Base-by-base conservation (phyloP, 2,329 filamentous ascomycete species). In the Xylogone sp. region DNA sequence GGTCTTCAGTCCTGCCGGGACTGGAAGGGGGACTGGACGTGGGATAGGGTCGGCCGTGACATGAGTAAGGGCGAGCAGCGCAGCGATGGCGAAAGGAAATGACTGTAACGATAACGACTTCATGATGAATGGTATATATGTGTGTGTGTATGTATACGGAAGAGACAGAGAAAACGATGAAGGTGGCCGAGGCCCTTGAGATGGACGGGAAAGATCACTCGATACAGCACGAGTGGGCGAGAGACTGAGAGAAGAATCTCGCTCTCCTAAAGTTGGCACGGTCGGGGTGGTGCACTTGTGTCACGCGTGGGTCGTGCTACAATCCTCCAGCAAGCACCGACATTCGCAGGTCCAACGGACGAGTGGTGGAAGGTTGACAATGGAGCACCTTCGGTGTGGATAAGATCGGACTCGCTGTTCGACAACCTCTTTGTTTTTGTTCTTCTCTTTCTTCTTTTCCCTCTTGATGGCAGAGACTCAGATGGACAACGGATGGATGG, bases 41-140 rank as follows among this genome's bases (percentile, higher is more conserved):
- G 34, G 34, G 34, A 45, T 4, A 13, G 48, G 24, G 5, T 50
- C 52, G 18, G 58, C 55, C 29, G 55, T 31, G 46, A 58, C 56
- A 19, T 50, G 50, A n/a, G 53, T 51, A 43, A 53, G 49, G 42
- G 50, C 45, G 22, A 62, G 29, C 22, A 59, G 43, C 45, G 53
- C 44, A n/a, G 51, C 57, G 42, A 54, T 49, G 19, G 49, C 54
- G 39, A 58, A 24, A 27, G 45, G n/a, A n/a, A n/a, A 29, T 12
- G 31, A 48, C 45, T 58, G 24, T n/a, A 58, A 53, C 31, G 52
- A 55, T 45, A 49, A 52, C n/a, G 56, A 55, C 53, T 58, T 62
- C 58, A 62, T 62, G 51, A 48, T 57, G 54, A 55, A 56, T 53
- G 58, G 56, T 49, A 43, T 21, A 46, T 47, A 48, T 43, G 10